Conservation (phyloP, 2,329 filamentous ascomycete species). For the Colletotrichum tamarilloi region DNA sequence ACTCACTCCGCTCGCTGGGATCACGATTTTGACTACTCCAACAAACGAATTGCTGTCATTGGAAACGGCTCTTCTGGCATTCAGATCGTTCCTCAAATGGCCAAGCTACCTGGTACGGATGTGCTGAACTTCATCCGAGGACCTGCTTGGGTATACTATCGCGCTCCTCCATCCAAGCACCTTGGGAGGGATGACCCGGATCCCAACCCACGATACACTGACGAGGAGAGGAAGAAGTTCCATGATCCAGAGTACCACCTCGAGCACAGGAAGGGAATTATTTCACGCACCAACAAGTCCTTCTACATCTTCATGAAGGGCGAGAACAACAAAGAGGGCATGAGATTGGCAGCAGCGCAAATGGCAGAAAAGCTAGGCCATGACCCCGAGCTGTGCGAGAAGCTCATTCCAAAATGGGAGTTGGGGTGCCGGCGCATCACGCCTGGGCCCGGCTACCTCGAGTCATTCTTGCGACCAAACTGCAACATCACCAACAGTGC, state of each 20-base stretch:
- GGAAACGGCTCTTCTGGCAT: not conserved
- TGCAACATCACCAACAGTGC: conserved; percentile 36
- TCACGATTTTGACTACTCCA: conserved; percentile 39
- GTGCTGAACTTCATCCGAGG: conserved; percentile 45
- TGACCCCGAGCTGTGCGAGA: not conserved
- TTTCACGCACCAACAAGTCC: conserved; percentile 41
- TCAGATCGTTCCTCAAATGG: not conserved
- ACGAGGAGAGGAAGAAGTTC: conserved; percentile 53
- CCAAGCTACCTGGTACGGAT: not conserved
- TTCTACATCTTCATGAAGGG: conserved; percentile 51
- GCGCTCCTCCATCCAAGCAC: conserved; percentile 45
- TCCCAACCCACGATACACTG: conserved; percentile 40
- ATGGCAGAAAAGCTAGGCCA: conserved; percentile 54
- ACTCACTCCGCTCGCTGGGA: conserved; percentile 51
- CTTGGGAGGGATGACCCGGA: conserved; percentile 43
- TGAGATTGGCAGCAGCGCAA: conserved; percentile 54
- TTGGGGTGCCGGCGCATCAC: conserved; percentile 38
- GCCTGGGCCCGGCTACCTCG: conserved; percentile 38
- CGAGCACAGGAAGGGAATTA: conserved; percentile 54
- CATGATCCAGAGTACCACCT: conserved; percentile 52
- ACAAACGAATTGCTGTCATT: conserved; percentile 37
- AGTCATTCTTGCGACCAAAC: conserved; percentile 36
- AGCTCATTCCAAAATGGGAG: conserved; percentile 27
- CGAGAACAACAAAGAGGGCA: conserved; percentile 44
- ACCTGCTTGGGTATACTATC: conserved; percentile 50